phyloP scores from a whole-genome alignment of 169 alveolate genomes.

The Neospora caninum region DNA sequence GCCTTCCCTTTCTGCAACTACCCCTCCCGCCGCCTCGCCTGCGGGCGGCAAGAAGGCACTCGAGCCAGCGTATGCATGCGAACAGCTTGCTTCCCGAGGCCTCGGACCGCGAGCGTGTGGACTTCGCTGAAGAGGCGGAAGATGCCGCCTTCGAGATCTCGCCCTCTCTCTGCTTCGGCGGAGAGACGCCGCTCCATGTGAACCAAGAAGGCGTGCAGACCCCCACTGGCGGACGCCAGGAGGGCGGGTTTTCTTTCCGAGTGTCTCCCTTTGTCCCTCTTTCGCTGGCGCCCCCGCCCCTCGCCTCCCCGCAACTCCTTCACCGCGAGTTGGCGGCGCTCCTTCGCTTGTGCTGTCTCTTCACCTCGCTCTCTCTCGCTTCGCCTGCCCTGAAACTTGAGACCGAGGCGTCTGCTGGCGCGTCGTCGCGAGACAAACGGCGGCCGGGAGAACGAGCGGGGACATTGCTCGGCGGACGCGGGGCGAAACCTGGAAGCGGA shows the following conservation, averaged over 20 bases:
- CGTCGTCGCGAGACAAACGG: not conserved
- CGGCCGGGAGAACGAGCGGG: not conserved
- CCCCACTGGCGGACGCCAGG: not conserved
- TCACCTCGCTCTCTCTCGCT: not conserved
- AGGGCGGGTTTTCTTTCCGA: not conserved
- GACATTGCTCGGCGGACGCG: not conserved
- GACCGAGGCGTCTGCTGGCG: not conserved
- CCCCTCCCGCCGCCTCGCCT: not conserved
- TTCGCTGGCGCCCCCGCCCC: not conserved
- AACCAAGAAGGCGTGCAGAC: not conserved
- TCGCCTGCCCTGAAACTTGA: not conserved
- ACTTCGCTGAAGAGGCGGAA: not conserved
- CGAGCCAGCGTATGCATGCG: not conserved
- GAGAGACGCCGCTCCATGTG: not conserved
- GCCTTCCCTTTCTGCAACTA: slow-evolving; percentile 28
- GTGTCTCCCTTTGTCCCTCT: slow-evolving; percentile 12
- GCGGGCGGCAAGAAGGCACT: not conserved
- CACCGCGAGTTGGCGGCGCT: not conserved
- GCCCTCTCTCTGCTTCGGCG: not conserved
- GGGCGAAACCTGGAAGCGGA: no score
- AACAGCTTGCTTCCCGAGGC: not conserved
- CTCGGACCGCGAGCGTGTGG: not conserved
- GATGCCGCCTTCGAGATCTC: not conserved
- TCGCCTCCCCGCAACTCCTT: slow-evolving; percentile 8
- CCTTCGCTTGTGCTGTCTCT: not conserved